These are phyloP conservation scores for Alloascoidea africana DNA, from an alignment of 805 yeast species.

Conservation along the genomic window DNA sequence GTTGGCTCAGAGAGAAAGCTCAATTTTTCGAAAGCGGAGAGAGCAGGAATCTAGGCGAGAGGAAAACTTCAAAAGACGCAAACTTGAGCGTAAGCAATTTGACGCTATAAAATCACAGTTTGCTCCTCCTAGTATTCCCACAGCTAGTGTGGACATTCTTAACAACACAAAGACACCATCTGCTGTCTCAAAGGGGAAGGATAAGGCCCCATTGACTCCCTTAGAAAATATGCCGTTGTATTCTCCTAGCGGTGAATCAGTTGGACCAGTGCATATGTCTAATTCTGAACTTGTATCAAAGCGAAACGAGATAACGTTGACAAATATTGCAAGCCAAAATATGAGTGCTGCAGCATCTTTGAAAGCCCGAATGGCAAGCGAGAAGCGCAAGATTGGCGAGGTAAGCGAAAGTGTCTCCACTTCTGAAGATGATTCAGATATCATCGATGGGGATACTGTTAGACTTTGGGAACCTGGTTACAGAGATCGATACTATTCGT, in stretches of 20 bases:
- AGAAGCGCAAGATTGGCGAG: conserved; percentile 12
- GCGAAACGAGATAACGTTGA: conserved; percentile 45
- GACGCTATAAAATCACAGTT: not conserved
- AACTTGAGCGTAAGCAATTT: conserved; percentile 24
- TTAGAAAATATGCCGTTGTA: conserved; percentile 62
- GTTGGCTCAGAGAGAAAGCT: conserved; percentile 62
- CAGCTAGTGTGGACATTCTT: conserved; percentile 1
- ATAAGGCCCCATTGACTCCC: conserved; percentile 59
- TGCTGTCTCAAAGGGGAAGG: conserved; percentile 51
- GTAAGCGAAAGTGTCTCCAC: conserved; percentile 23
- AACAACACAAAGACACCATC: conserved; percentile 4
- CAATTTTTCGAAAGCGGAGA: conserved; percentile 55
- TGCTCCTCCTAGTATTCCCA: conserved; percentile 3
- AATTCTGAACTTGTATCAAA: conserved; percentile 59
- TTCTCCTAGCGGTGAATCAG: conserved; percentile 59
- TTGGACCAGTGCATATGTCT: conserved; percentile 49
- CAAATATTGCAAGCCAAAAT: conserved; percentile 48
- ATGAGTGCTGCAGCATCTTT: conserved; percentile 51
- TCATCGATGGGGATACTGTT: conserved; percentile 29
- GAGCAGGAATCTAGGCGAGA: conserved; percentile 57
- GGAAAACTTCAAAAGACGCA: conserved; percentile 47
- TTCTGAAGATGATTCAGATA: conserved; percentile 24
- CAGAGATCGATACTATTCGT: conserved; percentile 60
- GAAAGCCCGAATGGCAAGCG: conserved; percentile 19
- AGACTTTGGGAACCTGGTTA: conserved; percentile 82